phyloP scores from a whole-genome alignment of 176 grass and related monocot genomes.

The Oryza nivara region DNA sequence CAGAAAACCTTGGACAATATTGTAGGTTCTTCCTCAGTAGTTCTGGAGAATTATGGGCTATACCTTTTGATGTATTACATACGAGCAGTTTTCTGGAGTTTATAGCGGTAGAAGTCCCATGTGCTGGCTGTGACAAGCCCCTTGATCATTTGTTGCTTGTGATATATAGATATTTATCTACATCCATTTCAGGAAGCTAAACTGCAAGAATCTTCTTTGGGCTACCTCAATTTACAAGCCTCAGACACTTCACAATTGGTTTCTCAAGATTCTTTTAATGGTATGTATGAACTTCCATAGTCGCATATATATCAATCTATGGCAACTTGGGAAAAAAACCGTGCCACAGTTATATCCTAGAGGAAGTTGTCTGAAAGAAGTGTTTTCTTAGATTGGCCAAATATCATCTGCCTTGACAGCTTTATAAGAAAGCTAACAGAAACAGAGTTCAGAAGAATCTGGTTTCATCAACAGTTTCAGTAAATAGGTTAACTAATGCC shows the following conservation, averaged over 20 bases:
- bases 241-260: slow-evolving; percentile 67
- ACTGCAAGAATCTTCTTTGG: slow-evolving; percentile 60
- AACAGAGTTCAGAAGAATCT: too few species aligned
- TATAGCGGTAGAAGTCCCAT: slow-evolving; percentile 24
- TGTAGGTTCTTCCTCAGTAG: neutral
- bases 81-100: slow-evolving; percentile 35
- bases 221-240: slow-evolving; percentile 46
- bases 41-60: neutral
- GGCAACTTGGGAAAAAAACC: slow-evolving; percentile 13
- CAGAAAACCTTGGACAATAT: neutral
- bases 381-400: slow-evolving; percentile 17
- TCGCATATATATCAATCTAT: slow-evolving; percentile 27
- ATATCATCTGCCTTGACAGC: neutral
- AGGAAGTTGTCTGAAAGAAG: slow-evolving; percentile 1
- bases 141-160: slow-evolving; percentile 36
- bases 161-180: slow-evolving; percentile 40
- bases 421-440: too few species aligned
- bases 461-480: neutral
- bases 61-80: slow-evolving; percentile 10
- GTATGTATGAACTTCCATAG: slow-evolving; percentile 61
- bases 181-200: slow-evolving; percentile 58
- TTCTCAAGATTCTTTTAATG: slow-evolving; percentile 62
- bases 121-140: slow-evolving; percentile 32
- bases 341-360: neutral
- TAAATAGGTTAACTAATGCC: slow-evolving; percentile 19